Conservation (phyloP, 805 yeast genomes). For the Teunomyces panamensis region DNA sequence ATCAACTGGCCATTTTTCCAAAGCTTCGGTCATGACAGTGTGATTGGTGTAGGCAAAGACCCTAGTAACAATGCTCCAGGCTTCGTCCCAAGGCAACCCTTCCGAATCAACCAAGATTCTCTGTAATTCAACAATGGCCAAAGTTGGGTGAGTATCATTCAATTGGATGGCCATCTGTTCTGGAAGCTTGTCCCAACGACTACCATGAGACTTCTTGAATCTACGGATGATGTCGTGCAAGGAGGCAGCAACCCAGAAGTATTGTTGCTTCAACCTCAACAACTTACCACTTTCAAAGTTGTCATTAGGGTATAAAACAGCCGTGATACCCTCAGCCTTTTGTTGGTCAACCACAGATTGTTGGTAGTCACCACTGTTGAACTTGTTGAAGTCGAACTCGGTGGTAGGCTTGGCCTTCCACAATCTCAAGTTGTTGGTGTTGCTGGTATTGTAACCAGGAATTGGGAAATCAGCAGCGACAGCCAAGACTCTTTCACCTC, state of each 20-base stretch:
- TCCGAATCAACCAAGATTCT: conserved; percentile 83
- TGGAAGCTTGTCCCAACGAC: conserved; percentile 79
- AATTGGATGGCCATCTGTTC: conserved; percentile 88
- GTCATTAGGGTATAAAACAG: conserved; percentile 91
- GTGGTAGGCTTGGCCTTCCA: conserved; percentile 90
- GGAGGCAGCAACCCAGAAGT: conserved; percentile 96
- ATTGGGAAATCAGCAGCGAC: conserved; percentile 89
- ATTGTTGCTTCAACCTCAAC: conserved; percentile 89
- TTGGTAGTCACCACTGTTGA: conserved; percentile 86
- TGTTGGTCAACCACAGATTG: conserved; percentile 83
- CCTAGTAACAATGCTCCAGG: conserved; percentile 77
- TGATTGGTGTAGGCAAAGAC: conserved; percentile 94
- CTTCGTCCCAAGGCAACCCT: conserved; percentile 74
- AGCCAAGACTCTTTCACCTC: conserved; percentile 87
- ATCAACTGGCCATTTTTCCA: conserved; percentile 93
- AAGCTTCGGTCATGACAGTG: conserved; percentile 91
- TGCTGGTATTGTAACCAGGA: conserved; percentile 81
- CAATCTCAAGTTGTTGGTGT: conserved; percentile 83
- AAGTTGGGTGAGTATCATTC: conserved; percentile 92
- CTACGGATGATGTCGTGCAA: conserved; percentile 87
- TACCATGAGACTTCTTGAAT: conserved; percentile 68
- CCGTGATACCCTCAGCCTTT: conserved; percentile 86
- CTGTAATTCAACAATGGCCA: conserved; percentile 86
- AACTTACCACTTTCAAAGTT: conserved; percentile 90
- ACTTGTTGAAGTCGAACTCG: conserved; percentile 87